A percentile compares a stretch with the other conserved stretches of the same genome.
These are phyloP conservation scores for Yarrowia divulgata DNA, from an alignment of 805 yeast species.

Conservation along the genomic window DNA sequence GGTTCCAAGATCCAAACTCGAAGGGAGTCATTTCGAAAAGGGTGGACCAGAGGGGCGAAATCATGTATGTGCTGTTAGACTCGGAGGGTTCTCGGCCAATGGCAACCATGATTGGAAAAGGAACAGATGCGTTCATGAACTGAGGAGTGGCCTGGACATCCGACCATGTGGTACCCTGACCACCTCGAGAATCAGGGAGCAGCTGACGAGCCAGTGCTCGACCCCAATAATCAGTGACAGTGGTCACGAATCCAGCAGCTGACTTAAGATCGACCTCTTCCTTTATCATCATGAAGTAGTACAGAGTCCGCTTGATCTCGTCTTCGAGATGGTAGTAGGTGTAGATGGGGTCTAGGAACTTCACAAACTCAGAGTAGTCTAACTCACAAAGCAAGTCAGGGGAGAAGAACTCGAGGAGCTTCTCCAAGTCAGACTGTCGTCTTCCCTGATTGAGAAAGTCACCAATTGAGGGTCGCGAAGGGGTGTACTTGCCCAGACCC, in stretches of 20 bases:
- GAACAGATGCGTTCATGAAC: slow-evolving; percentile 65
- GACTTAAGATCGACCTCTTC: slow-evolving; percentile 49
- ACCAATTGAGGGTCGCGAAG: neutral
- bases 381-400: slow-evolving; percentile 17
- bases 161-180: slow-evolving; percentile 63
- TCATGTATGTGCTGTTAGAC: slow-evolving; percentile 51
- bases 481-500: neutral
- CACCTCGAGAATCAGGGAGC: slow-evolving; percentile 61
- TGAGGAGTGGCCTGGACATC: slow-evolving; percentile 63
- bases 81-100: slow-evolving; percentile 53
- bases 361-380: slow-evolving; percentile 43
- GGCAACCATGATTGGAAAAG: slow-evolving; percentile 66
- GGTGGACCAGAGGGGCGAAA: slow-evolving; percentile 67
- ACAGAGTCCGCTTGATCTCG: slow-evolving; percentile 55
- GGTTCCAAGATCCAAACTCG: slow-evolving; percentile 90
- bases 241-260: slow-evolving; percentile 70
- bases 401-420: slow-evolving; percentile 12
- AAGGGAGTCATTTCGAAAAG: slow-evolving; percentile 59
- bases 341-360: slow-evolving; percentile 14
- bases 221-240: slow-evolving; percentile 83
- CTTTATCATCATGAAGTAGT: slow-evolving; percentile 20
- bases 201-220: slow-evolving; percentile 70
- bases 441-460: neutral
- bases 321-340: slow-evolving; percentile 30
- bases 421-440: slow-evolving; percentile 21